phyloP scores from a whole-genome alignment of 495 filamentous ascomycete species.

The Penicillium pancosmium region DNA sequence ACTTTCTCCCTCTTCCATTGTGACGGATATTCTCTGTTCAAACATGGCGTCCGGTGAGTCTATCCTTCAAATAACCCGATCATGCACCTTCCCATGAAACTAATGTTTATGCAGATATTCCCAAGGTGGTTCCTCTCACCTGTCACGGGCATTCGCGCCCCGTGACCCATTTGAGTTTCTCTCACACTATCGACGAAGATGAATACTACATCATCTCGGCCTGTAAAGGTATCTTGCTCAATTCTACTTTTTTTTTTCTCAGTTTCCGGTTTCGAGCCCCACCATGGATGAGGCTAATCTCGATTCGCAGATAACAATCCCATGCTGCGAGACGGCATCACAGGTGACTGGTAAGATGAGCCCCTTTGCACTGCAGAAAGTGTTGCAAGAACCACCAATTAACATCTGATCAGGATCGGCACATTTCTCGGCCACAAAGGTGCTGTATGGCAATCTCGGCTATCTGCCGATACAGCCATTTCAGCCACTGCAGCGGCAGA shows the following conservation, averaged over 20 bases:
- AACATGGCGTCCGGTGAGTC: slow-evolving; percentile 22
- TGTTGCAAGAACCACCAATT: background rate
- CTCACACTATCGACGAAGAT: slow-evolving; percentile 79
- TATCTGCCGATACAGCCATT: slow-evolving; percentile 83
- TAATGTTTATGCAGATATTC: slow-evolving; percentile 47
- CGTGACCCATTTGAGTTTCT: slow-evolving; percentile 94
- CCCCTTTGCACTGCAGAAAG: background rate
- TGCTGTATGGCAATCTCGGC: slow-evolving; percentile 91
- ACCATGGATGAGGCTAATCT: slow-evolving; percentile 8
- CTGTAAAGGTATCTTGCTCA: slow-evolving; percentile 75
- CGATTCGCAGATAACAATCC: slow-evolving; percentile 79
- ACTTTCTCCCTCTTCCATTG: background rate
- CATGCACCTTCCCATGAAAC: background rate
- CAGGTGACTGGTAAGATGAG: slow-evolving; percentile 83
- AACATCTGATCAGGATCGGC: slow-evolving; percentile 70
- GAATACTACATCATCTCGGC: slow-evolving; percentile 96
- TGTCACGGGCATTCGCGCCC: slow-evolving; percentile 97
- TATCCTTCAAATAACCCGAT: background rate
- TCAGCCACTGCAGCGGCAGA: slow-evolving; percentile 94
- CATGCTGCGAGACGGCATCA: slow-evolving; percentile 96
- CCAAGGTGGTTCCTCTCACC: slow-evolving; percentile 83
- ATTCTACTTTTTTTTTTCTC: background rate
- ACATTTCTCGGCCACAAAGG: slow-evolving; percentile 98
- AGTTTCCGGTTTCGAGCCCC: background rate
- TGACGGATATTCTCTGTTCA: slow-evolving; percentile 2